Evolutionary conservation across 495 filamentous ascomycete species (phyloP).

Genomic region (Peziza echinospora): DNA sequence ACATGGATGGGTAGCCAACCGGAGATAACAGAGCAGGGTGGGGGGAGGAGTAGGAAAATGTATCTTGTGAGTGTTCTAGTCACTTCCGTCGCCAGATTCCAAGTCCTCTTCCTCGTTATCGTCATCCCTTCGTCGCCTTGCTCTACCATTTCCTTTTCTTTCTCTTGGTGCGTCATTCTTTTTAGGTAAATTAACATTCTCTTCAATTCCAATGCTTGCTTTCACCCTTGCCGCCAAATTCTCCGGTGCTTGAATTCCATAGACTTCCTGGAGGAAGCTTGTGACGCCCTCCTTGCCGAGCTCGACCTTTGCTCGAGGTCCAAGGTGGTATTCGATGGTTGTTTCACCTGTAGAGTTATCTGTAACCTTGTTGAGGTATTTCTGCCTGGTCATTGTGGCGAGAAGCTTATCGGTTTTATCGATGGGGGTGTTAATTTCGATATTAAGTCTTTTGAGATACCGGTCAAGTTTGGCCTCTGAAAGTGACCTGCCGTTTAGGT

Average conservation of each 20-base stretch:
- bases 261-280: conserved; percentile 38
- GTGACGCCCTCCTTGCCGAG: conserved; percentile 52
- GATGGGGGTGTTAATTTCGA: conserved; percentile 48
- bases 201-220: conserved; percentile 32
- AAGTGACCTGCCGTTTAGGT: conserved; percentile 46
- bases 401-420: conserved; percentile 59
- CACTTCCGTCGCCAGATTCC: too few species aligned
- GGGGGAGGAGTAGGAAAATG: too few species aligned
- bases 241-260: conserved; percentile 25
- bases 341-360: conserved; percentile 43
- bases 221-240: conserved; percentile 33
- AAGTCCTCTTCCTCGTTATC: too few species aligned
- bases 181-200: too few species aligned
- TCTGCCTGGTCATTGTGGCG: conserved; percentile 52
- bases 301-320: conserved; percentile 60
- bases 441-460: conserved; percentile 54
- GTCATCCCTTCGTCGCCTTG: too few species aligned
- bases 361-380: conserved; percentile 55
- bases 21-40: too few species aligned
- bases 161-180: too few species aligned
- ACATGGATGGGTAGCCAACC: too few species aligned
- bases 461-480: conserved; percentile 50
- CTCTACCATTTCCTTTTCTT: too few species aligned
- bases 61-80: too few species aligned
- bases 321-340: conserved; percentile 20